Percentiles rank a stretch among this genome's conserved stretches.
These are phyloP conservation scores for Aureobasidium sp. DNA, from an alignment of 2,329 filamentous ascomycete species.

Conservation along the genomic window DNA sequence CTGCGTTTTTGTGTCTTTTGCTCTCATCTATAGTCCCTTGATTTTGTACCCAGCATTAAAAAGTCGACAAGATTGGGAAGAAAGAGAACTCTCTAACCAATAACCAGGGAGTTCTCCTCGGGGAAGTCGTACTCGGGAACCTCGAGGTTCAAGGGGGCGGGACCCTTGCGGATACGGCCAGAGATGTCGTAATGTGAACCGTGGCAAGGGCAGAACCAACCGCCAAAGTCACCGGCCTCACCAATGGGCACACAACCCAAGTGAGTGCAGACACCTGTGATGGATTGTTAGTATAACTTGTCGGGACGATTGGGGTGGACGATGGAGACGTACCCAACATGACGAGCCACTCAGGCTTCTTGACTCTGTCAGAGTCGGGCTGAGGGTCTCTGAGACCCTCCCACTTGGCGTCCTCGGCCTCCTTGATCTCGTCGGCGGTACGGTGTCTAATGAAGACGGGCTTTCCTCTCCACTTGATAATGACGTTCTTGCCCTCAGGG, in stretches of 20 bases:
- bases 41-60: slow-evolving; percentile 14
- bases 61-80: not conserved
- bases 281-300: slow-evolving; percentile 26
- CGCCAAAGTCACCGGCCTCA: slow-evolving; percentile 94
- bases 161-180: slow-evolving; percentile 94
- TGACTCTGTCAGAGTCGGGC: slow-evolving; percentile 82
- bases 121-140: slow-evolving; percentile 89
- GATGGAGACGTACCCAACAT: slow-evolving; percentile 71
- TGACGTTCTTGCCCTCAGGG: slow-evolving; percentile 99
- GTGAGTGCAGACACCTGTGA: slow-evolving; percentile 90
- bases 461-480: slow-evolving; percentile 99
- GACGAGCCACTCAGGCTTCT: slow-evolving; percentile 98
- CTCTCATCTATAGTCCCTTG: slow-evolving; percentile 6
- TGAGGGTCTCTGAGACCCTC: slow-evolving; percentile 83
- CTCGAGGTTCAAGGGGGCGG: slow-evolving; percentile 95
- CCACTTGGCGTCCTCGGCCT: slow-evolving; percentile 85
- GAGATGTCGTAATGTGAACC: slow-evolving; percentile 99
- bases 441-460: slow-evolving; percentile 99
- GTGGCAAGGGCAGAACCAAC: slow-evolving; percentile 99
- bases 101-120: slow-evolving; percentile 78
- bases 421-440: slow-evolving; percentile 84
- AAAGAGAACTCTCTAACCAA: slow-evolving; percentile 66
- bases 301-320: not conserved
- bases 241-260: slow-evolving; percentile 98
- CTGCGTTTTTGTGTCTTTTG: not conserved